Conservation (phyloP, 1,284 basidiomycete species). For the Naganishia sp. region DNA sequence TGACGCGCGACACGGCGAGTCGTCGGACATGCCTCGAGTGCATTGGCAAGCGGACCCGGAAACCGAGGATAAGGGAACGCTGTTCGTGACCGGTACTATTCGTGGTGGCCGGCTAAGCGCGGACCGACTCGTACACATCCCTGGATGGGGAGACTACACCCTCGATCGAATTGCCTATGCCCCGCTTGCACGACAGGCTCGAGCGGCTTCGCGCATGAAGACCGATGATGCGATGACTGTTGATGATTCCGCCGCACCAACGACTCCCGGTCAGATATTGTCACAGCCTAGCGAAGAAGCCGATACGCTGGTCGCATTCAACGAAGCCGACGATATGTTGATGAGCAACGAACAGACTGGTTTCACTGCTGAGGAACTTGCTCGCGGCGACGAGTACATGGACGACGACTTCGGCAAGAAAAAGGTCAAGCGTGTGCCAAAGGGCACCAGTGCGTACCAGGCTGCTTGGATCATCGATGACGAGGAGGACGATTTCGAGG, state of each 20-base stretch:
- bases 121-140: conserved; percentile 84
- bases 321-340: conserved; percentile 71
- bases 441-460: conserved; percentile 90
- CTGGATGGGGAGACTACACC: conserved; percentile 85
- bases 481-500: conserved; percentile 59
- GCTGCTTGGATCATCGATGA: conserved; percentile 90
- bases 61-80: conserved; percentile 50
- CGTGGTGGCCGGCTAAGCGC: conserved; percentile 77
- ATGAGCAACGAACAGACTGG: conserved; percentile 95
- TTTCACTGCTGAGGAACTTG: conserved; percentile 97
- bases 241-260: not conserved
- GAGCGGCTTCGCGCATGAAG: conserved; percentile 34
- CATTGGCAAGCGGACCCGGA: conserved; percentile 48
- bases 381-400: conserved; percentile 61
- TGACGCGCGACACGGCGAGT: conserved; percentile 39
- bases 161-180: conserved; percentile 65
- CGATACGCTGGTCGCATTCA: conserved; percentile 85
- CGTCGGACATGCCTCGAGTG: not conserved
- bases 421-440: conserved; percentile 71
- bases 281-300: conserved; percentile 64
- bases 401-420: conserved; percentile 41
- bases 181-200: conserved; percentile 52
- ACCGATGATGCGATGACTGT: conserved; percentile 42
- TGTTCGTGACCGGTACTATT: conserved; percentile 80
- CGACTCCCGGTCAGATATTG: conserved; percentile 31